Percentiles rank a stretch among this genome's conserved stretches.
Evolutionary conservation across 139 green algal species (phyloP).

Genomic region (Ettlia oleoabundans): DNA sequence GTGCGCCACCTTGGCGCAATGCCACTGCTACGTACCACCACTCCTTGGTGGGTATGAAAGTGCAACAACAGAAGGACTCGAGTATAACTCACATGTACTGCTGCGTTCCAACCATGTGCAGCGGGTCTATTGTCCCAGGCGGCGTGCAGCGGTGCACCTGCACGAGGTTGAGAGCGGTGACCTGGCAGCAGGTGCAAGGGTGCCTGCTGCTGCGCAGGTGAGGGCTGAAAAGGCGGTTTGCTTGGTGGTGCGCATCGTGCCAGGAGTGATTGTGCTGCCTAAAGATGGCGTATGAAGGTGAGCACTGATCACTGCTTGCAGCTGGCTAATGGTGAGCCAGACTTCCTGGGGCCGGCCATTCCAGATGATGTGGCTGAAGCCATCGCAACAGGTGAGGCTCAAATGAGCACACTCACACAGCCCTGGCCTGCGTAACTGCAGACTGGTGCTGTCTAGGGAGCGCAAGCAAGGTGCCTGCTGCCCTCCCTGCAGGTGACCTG

Average conservation of each 20-base stretch:
- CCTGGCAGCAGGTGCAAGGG: slow-evolving; percentile 58
- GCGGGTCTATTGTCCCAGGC: slow-evolving; percentile 77
- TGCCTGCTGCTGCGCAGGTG: slow-evolving; percentile 57
- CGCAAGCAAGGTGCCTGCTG: neutral
- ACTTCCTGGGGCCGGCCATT: slow-evolving; percentile 84
- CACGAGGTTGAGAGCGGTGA: slow-evolving; percentile 60
- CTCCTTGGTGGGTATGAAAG: slow-evolving; percentile 51
- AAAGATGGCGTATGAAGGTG: neutral
- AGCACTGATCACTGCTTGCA: neutral
- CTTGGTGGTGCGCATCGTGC: neutral
- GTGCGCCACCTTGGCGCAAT: neutral
- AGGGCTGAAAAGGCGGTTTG: no score
- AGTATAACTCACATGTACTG: no score
- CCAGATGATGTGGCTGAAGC: slow-evolving; percentile 54
- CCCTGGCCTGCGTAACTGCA: neutral
- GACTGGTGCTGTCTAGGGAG: neutral
- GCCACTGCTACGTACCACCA: neutral
- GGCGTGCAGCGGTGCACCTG: slow-evolving; percentile 69
- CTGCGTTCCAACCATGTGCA: no score
- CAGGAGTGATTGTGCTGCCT: no score
- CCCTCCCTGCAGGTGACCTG: slow-evolving; percentile 48
- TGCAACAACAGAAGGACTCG: no score
- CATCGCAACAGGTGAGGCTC: slow-evolving; percentile 74
- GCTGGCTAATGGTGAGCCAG: slow-evolving; percentile 43
- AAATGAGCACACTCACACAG: neutral